Percentiles rank a stretch among this genome's conserved stretches.
Evolutionary conservation across 441 rosid species (phyloP).

Genomic region (Jatropha multifida): DNA sequence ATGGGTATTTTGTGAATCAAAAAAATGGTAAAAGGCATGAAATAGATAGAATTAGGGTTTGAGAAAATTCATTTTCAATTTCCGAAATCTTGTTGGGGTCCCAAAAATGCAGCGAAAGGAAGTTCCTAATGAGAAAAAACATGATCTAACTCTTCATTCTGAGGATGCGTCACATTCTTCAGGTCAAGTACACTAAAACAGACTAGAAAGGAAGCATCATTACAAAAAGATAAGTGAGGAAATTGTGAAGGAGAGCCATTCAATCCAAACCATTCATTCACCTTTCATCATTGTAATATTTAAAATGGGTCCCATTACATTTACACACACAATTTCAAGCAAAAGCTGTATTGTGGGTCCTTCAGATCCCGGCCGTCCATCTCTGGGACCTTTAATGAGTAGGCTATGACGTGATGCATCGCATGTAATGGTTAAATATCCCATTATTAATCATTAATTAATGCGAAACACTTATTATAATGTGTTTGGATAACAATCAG

Average conservation of each 20-base stretch:
- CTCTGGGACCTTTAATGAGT: constrained; percentile 18
- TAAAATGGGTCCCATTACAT: constrained; percentile 26
- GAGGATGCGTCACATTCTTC: constrained; percentile 32
- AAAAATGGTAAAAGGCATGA: neutral
- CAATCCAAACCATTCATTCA: constrained; percentile 22
- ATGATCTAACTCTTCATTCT: constrained; percentile 12
- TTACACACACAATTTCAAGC: constrained; percentile 27
- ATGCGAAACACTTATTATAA: too few species aligned
- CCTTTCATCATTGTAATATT: neutral
- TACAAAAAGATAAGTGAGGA: constrained; percentile 4
- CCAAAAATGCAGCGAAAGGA: neutral
- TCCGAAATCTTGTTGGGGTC: neutral
- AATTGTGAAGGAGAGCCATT: constrained; percentile 12
- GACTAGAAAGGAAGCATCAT: constrained; percentile 14
- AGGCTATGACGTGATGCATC: constrained; percentile 26
- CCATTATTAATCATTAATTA: neutral
- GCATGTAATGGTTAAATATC: neutral
- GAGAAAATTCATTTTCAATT: too few species aligned
- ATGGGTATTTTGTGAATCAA: neutral
- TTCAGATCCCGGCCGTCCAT: constrained; percentile 27
- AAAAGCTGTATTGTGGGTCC: constrained; percentile 36
- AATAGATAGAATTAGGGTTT: neutral
- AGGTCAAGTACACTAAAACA: constrained; percentile 31
- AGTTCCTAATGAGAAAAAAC: neutral
- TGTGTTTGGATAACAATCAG: too few species aligned